Evolutionary conservation across 2,329 filamentous ascomycete genomes (phyloP), one percentile per base, ranked within the genome.

Genomic region (Septoria petroselini): DNA sequence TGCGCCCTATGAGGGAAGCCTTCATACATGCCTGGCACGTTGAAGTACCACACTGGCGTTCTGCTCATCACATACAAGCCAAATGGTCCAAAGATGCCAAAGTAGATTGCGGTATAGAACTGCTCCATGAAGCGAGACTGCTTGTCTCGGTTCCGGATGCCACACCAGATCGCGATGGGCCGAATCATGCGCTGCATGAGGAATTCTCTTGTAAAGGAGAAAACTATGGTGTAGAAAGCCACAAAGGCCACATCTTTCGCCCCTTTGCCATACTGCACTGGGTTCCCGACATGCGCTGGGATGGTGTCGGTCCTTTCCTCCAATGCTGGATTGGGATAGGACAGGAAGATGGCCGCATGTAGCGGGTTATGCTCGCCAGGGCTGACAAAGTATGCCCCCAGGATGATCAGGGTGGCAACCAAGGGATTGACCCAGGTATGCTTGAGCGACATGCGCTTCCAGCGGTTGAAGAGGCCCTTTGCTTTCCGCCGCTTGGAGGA

Each of bases 1-100:
- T 94, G 89, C 21, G 85, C 84, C 62, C 80, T 79, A 71, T 96
- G 91, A 4, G 91, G 91, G 69, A 89, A 95, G 14, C 76, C 77
- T 69, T 91, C 88, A 71, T 94, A 96, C 88, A 96, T 95, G 69
- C 83, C 88, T 21, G 75, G 76, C 1, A 88, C 93, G 73, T 94
- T 91, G 78, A 95, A 96, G 71, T 95, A 96, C 91, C 90, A 96
- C 34, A 96, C 83, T 6, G 90, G 85, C n/a, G 88, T 91, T 55
- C 81, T 79, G 65, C 80, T 86, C 91, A 97, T 96, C 67, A 96
- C 87, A 67, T 86, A 96, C 63, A 96, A 70, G 46, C 91, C 91
- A 48, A 84, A 84, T 1, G 90, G 90, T 1, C 89, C 89, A 50
- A 94, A 83, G 50, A 93, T 68, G 37, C 71, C 82, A 70, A 95